Evolutionary conservation across 495 filamentous ascomycete species (phyloP).

Genomic region (Penicillium samsonianum): DNA sequence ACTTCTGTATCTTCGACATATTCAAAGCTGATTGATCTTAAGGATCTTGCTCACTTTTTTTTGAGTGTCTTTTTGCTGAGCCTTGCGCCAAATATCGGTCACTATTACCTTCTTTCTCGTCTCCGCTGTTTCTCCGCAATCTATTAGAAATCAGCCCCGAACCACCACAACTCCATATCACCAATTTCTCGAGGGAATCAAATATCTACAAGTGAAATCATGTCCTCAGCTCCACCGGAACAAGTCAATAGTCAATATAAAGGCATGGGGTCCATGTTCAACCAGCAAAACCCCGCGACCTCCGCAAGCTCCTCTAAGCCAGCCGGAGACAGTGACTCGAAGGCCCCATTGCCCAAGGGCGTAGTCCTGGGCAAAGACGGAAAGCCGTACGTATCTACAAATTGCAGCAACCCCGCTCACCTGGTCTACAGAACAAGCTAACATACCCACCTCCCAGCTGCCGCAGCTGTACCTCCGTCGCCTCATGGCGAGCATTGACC

Average conservation of each 20-base stretch:
- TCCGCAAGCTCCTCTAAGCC: constrained; percentile 27
- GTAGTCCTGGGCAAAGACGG: constrained; percentile 88
- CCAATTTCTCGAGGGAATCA: background rate
- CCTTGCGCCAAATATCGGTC: background rate
- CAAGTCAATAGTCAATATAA: constrained; percentile 14
- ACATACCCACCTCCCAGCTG: constrained; percentile 59
- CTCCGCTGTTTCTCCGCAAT: constrained; percentile 18
- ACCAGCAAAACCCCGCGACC: constrained; percentile 17
- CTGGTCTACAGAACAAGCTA: background rate
- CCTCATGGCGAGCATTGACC: constrained; percentile 67
- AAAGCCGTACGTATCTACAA: constrained; percentile 72
- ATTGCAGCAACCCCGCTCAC: background rate
- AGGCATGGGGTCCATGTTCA: constrained; percentile 21
- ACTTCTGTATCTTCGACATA: background rate
- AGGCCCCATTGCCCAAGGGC: constrained; percentile 66
- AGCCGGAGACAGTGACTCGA: constrained; percentile 31
- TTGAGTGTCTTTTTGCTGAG: background rate
- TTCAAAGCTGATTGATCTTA: background rate
- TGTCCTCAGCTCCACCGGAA: constrained; percentile 27
- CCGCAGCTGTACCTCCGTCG: constrained; percentile 78
- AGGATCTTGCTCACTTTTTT: background rate
- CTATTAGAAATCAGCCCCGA: constrained; percentile 31
- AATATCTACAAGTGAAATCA: background rate
- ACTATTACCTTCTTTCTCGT: constrained; percentile 1
- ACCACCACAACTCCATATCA: background rate